Base-by-base conservation (phyloP, 805 yeast species). In the Yarrowia porcina region DNA sequence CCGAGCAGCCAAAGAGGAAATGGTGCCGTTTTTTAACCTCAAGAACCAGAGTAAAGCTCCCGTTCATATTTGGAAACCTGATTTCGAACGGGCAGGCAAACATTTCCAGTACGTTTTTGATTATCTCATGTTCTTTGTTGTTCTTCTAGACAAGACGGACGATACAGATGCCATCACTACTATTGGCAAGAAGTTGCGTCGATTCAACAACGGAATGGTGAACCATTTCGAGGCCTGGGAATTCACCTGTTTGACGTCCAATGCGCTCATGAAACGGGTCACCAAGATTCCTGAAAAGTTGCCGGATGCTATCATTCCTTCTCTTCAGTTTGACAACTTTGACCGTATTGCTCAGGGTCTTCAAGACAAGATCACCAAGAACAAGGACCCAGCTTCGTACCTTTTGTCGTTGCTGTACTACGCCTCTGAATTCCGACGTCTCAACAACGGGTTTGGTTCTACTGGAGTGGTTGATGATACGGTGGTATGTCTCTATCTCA, bases 21-120 rank as follows among this genome's bases (percentile, higher is more conserved):
- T 93, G 82, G 76, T 82, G 1, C 70, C 78, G 0, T 75, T 90
- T 17, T 82, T 92, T 60, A 80, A 88, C 8, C 72, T 90, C 54
- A 89, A 85, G 67, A 79, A 90, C 0, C 67, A 67, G n/a, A 68
- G 68, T 2, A 88, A 90, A 69, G 83, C 87, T 11, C 79, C 94
- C 38, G 83, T 92, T 1, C 87, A 84, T 67, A 89, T 94, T 64
- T 94, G 99, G 98, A 90, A 90, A 68, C 96, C 97, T 0, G 97
- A 91, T 52, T 73, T 79, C 68, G 99, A 96, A 72, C 75, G 96
- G 20, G 94, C 97, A 0, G 99, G 99, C 0, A 90, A 89, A 68
- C 97, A 93, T 73, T 93, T 91, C 71, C 84, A 83, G 11, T 90
- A 88, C 73, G 86, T 87, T 32, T 81, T 79, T 66, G 83, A 85